These are phyloP conservation scores for Nigrospora sphaerica DNA, from an alignment of 2,329 filamentous ascomycete species.

Conservation along the genomic window DNA sequence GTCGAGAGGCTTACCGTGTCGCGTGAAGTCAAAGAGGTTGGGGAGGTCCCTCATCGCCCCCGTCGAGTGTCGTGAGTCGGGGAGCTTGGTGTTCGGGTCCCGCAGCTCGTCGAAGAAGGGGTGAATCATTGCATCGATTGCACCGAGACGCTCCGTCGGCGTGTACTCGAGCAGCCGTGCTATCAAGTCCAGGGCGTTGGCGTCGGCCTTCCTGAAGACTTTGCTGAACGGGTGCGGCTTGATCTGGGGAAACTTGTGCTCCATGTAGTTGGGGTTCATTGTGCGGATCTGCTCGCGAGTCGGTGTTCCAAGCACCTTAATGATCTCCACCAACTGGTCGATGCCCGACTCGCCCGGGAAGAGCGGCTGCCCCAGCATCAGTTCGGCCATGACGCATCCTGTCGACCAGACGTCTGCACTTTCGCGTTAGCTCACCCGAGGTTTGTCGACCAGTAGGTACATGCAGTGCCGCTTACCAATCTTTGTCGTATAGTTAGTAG, in stretches of 20 bases:
- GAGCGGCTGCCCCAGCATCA: constrained; percentile 96
- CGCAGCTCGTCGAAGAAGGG: constrained; percentile 97
- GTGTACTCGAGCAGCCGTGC: constrained; percentile 93
- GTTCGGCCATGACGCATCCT: constrained; percentile 96
- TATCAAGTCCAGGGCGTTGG: constrained; percentile 90
- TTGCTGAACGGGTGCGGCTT: constrained; percentile 99
- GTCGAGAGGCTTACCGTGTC: constrained; percentile 63
- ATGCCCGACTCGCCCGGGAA: constrained; percentile 99
- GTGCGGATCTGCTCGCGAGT: constrained; percentile 97
- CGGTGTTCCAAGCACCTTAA: constrained; percentile 95
- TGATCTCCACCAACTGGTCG: constrained; percentile 97
- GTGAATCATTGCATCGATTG: constrained; percentile 95
- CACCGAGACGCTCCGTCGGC: constrained; percentile 86
- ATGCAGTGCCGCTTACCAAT: constrained; percentile 64
- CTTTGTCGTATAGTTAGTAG: constrained; percentile 99
- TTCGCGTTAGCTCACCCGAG: neutral
- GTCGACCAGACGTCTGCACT: constrained; percentile 93
- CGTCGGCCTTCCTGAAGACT: constrained; percentile 95
- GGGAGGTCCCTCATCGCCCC: constrained; percentile 77
- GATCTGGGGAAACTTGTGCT: constrained; percentile 99
- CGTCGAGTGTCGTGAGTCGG: constrained; percentile 86
- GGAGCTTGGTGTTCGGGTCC: constrained; percentile 83
- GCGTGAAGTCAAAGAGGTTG: constrained; percentile 84
- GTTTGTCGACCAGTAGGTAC: neutral
- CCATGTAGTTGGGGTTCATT: constrained; percentile 99